Conservation (phyloP, 441 rosid genomes). For the Corymbia calophylla region DNA sequence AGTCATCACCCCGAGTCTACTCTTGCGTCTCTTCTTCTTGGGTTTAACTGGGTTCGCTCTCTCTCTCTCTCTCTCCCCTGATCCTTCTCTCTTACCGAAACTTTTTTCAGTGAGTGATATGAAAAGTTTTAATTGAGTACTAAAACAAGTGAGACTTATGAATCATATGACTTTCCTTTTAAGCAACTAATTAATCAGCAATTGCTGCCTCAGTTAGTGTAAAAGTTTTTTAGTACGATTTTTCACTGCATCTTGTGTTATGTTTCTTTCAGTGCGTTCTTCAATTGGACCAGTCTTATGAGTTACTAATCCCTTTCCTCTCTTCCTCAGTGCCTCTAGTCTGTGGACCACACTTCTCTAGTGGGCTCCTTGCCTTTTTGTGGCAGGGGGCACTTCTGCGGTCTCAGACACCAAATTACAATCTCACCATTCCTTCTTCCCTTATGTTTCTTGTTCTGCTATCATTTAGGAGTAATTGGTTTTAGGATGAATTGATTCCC, state of each 20-base stretch:
- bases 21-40: constrained; percentile 53
- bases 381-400: background rate
- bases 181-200: too few relatives aligned
- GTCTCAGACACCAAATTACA: background rate
- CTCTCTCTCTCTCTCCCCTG: background rate
- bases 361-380: too few relatives aligned
- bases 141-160: background rate
- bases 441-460: background rate
- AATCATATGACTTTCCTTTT: too few relatives aligned
- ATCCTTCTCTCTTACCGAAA: background rate
- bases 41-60: constrained; percentile 65
- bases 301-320: too few relatives aligned
- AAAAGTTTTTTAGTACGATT: too few relatives aligned
- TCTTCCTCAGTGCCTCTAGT: too few relatives aligned
- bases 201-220: too few relatives aligned
- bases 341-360: too few relatives aligned
- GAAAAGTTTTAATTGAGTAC: background rate
- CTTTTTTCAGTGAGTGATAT: background rate
- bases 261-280: too few relatives aligned
- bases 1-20: constrained; percentile 34
- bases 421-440: background rate
- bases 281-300: too few relatives aligned
- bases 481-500: accelerated
- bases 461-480: background rate
- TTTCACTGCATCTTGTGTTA: too few relatives aligned